A percentile compares a stretch with the other conserved stretches of the same genome.
These are phyloP conservation scores for Tuber calosporum DNA, from an alignment of 495 filamentous ascomycete species.

Conservation along the genomic window DNA sequence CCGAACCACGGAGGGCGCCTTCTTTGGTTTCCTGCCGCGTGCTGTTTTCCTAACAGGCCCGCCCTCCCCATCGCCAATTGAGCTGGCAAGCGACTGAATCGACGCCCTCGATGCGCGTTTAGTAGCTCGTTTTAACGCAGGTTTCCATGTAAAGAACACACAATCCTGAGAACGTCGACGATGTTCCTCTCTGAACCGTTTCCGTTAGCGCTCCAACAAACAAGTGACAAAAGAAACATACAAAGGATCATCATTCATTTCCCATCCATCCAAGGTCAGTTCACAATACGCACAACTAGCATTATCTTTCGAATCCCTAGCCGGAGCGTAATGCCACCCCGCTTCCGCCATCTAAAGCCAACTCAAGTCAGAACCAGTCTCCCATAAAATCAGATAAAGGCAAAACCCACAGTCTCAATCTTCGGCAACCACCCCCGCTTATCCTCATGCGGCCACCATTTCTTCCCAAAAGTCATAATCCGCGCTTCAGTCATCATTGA, in stretches of 20 bases:
- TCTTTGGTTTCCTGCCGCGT: constrained; percentile 44
- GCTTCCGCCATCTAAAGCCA: constrained; percentile 69
- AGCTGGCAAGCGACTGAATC: constrained; percentile 16
- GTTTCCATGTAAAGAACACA: constrained; percentile 61
- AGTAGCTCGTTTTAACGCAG: constrained; percentile 44
- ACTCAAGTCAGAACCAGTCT: constrained; percentile 7
- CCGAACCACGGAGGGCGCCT: constrained; percentile 37
- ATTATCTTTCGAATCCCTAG: constrained; percentile 68
- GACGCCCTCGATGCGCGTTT: constrained; percentile 39
- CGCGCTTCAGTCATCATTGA: constrained; percentile 66
- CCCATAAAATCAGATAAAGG: not conserved
- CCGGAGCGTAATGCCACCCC: constrained; percentile 90
- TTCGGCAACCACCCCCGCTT: constrained; percentile 86
- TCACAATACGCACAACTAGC: constrained; percentile 83
- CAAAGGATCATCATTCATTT: constrained; percentile 29
- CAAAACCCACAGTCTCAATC: constrained; percentile 63
- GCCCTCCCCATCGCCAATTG: constrained; percentile 13
- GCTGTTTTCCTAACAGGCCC: constrained; percentile 39
- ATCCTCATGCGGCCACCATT: constrained; percentile 76
- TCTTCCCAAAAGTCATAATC: constrained; percentile 66
- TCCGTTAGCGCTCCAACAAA: constrained; percentile 39
- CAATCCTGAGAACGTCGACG: constrained; percentile 68
- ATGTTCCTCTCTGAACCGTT: constrained; percentile 67
- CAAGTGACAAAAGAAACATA: constrained; percentile 3
- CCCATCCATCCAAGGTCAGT: constrained; percentile 44